Evolutionary conservation across 306 rosid genomes (phyloP).

Genomic region (Astragalus membranaceus): DNA sequence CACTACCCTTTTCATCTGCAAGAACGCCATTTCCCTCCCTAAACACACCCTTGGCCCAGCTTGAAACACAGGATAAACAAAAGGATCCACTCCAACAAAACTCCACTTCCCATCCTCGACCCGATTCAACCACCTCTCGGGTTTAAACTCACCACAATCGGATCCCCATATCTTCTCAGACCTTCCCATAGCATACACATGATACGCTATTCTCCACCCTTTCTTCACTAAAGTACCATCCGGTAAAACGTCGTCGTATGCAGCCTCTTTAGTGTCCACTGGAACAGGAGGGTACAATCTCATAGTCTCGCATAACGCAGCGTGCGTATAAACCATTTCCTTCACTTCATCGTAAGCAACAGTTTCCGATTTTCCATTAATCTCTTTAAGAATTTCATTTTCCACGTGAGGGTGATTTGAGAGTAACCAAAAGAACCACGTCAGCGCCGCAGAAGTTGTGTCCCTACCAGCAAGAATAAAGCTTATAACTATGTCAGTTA

Average conservation of each 20-base stretch:
- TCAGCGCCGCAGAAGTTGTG: constrained; percentile 49
- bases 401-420: constrained; percentile 36
- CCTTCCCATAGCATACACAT: constrained; percentile 58
- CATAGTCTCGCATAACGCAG: constrained; percentile 69
- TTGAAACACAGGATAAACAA: constrained; percentile 59
- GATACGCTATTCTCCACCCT: constrained; percentile 50
- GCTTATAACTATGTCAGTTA: constrained; percentile 49
- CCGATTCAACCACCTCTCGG: constrained; percentile 57
- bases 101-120: constrained; percentile 31
- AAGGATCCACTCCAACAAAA: constrained; percentile 48
- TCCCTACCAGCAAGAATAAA: constrained; percentile 59
- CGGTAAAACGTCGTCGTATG: constrained; percentile 45
- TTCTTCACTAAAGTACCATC: constrained; percentile 58
- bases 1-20: constrained; percentile 75
- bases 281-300: constrained; percentile 63
- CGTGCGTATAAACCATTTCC: constrained; percentile 58
- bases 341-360: constrained; percentile 37
- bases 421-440: constrained; percentile 72
- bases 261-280: constrained; percentile 28
- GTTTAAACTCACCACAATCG: constrained; percentile 55
- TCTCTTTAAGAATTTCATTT: constrained; percentile 28
- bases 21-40: constrained; percentile 79
- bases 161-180: constrained; percentile 53
- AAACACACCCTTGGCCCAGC: constrained; percentile 76
- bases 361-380: neutral